Conservation (phyloP, 164 flowering plant species). For the Akebia trifoliata region DNA sequence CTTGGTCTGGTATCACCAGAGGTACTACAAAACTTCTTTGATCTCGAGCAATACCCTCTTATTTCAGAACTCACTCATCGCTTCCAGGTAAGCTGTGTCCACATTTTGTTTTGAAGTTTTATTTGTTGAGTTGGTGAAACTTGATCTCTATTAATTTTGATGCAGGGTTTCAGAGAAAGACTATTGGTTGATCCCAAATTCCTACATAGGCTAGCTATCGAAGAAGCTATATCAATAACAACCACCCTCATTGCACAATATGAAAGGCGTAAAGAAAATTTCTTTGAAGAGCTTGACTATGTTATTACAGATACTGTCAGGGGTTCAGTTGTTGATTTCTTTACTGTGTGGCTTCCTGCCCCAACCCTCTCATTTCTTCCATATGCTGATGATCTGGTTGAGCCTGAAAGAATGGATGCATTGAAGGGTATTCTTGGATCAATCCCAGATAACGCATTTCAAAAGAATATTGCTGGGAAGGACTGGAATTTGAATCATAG, state of each 20-base stretch:
- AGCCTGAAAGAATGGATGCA: conserved; percentile 49
- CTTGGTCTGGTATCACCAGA: conserved; percentile 95
- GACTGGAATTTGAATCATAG: conserved; percentile 80
- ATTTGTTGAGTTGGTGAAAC: conserved; percentile 10
- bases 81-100: conserved; percentile 57
- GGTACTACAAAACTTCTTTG: conserved; percentile 89
- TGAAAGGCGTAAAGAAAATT: conserved; percentile 79
- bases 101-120: background rate
- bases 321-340: conserved; percentile 86
- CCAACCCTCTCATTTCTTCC: conserved; percentile 89
- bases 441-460: conserved; percentile 98
- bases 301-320: conserved; percentile 82
- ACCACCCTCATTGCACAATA: conserved; percentile 91
- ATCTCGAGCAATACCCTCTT: conserved; percentile 87
- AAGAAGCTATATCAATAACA: conserved; percentile 88
- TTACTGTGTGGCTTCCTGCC: conserved; percentile 99
- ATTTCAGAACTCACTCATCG: conserved; percentile 74
- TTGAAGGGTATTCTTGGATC: conserved; percentile 77
- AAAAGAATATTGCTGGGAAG: conserved; percentile 69
- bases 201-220: conserved; percentile 83
- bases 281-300: conserved; percentile 92
- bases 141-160: conserved; percentile 16
- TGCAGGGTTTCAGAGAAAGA: conserved; percentile 97
- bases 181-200: conserved; percentile 95
- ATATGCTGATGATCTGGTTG: conserved; percentile 40